A percentile compares a stretch with the other conserved stretches of the same genome.
These are phyloP conservation scores for Crepidotus variabilis DNA, from an alignment of 768 basidiomycete genomes.

Conservation along the genomic window DNA sequence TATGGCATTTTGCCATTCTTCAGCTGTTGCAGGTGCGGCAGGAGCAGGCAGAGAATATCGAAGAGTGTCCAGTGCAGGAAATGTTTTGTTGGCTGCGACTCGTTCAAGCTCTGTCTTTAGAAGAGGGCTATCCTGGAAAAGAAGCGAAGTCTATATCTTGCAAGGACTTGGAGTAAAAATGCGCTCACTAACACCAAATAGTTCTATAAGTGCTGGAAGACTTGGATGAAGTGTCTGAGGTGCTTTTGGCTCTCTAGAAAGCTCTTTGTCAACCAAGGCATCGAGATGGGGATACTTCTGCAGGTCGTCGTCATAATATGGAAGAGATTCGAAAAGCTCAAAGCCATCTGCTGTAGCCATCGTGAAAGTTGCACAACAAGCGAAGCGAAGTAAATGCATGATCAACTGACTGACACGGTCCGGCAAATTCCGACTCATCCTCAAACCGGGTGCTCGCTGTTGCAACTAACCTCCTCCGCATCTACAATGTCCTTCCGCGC, in stretches of 20 bases:
- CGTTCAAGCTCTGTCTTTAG: conserved; percentile 73
- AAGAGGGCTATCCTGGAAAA: conserved; percentile 57
- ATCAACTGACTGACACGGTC: conserved; percentile 17
- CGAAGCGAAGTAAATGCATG: conserved; percentile 5
- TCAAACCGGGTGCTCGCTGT: conserved; percentile 10
- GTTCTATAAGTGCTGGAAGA: conserved; percentile 59
- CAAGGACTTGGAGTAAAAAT: conserved; percentile 1
- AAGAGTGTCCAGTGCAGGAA: conserved; percentile 64
- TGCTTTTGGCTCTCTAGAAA: conserved; percentile 63
- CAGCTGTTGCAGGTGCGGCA: conserved; percentile 58
- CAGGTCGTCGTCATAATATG: conserved; percentile 93
- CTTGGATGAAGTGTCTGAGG: conserved; percentile 64
- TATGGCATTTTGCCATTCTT: conserved; percentile 73
- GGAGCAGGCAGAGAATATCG: conserved; percentile 78
- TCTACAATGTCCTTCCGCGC: conserved; percentile 32
- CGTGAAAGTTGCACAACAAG: conserved; percentile 1
- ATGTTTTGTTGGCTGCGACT: conserved; percentile 61
- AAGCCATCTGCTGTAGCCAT: conserved; percentile 18
- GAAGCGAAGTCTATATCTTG: not conserved
- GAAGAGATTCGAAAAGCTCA: conserved; percentile 77
- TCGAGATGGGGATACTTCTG: conserved; percentile 68
- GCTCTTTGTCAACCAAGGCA: conserved; percentile 73
- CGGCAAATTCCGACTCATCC: conserved; percentile 32
- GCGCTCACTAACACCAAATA: conserved; percentile 66
- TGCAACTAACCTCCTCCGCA: conserved; percentile 13